Base-by-base conservation (phyloP, 2,329 filamentous ascomycete genomes). In the Sordariomycetes sp. region DNA sequence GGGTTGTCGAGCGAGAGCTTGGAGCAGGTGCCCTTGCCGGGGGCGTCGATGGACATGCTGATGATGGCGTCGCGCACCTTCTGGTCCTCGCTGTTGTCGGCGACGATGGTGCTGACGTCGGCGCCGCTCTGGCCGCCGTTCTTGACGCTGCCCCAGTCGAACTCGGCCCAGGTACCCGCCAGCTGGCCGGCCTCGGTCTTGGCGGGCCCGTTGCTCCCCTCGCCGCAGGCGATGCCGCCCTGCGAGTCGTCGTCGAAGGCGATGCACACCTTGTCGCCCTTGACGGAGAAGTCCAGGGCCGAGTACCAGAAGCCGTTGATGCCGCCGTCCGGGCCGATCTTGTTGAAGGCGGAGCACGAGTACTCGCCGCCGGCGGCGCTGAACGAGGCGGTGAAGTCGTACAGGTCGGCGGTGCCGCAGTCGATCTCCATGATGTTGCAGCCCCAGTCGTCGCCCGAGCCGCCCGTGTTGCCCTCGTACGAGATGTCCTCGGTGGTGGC, bases 391-490 rank as follows among this genome's bases (percentile, higher is more conserved):
- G 69, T 68, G 71, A 79, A 78, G 57, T 74, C 61, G 71, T 80
- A 81, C 61, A 72, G 57, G 60, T 64, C 54, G 60, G 68, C 68
- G 54, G 73, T 65, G 54, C 62, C 61, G 59, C 63, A 64, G 62
- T 70, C 64, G 60, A 81, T 66, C 35, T 71, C 61, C 74, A 77
- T 75, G 55, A 80, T 68, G 75, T 81, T 81, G 76, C 77, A 79
- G 65, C 77, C 78, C 66, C 73, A 80, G 60, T 69, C n/a, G 58
- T 61, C 64, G 10, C 60, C 1, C 55, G 65, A 64, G 59, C 79
- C 79, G 59, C 79, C 79, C 16, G 67, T 67, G 72, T 81, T 81
- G 63, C 79, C 79, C 3, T 62, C 65, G 68, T 76, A 76, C 58
- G 69, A 68, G 62, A 81, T 78, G 62, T 81, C 65, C 59, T 69